Percentiles rank a stretch among this genome's conserved stretches.
These are phyloP conservation scores for Aspergillus sp. DNA, from an alignment of 2,329 filamentous ascomycete genomes.

Conservation along the genomic window DNA sequence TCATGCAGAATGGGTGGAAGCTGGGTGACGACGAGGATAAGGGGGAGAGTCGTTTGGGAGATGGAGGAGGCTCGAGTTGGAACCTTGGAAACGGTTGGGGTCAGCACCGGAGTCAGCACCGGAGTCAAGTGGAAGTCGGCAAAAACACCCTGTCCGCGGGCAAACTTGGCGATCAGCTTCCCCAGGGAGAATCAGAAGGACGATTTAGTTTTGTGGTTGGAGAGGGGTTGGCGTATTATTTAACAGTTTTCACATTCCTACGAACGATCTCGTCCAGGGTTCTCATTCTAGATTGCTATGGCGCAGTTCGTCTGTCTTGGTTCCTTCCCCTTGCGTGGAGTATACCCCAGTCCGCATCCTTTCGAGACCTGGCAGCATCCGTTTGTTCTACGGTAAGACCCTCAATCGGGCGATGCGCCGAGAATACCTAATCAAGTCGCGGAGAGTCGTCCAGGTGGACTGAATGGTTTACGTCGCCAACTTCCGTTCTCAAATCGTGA, in stretches of 20 bases:
- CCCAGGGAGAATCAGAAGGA: background rate
- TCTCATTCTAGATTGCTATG: background rate
- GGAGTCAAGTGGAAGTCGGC: conserved; percentile 20
- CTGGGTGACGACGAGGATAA: conserved; percentile 7
- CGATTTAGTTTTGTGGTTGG: background rate
- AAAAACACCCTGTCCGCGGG: conserved; percentile 24
- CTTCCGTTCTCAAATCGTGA: background rate
- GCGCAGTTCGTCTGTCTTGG: background rate
- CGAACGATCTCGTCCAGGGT: background rate
- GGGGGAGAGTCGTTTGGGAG: conserved; percentile 10
- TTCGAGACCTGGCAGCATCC: background rate
- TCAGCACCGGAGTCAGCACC: conserved; percentile 9
- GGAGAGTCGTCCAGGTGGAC: background rate
- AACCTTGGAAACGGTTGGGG: background rate
- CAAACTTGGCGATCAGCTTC: conserved; percentile 23
- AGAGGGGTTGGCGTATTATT: conserved; percentile 2
- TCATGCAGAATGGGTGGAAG: conserved; percentile 10
- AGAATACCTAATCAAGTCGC: background rate
- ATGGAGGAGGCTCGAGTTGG: conserved; percentile 16
- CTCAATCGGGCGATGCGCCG: background rate
- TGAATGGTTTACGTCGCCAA: background rate
- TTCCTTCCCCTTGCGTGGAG: conserved; percentile 6
- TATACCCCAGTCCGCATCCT: background rate
- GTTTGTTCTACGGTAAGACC: background rate
- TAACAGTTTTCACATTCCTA: background rate